Conservation (phyloP, 345 rosid species). For the Aegle marmelos region DNA sequence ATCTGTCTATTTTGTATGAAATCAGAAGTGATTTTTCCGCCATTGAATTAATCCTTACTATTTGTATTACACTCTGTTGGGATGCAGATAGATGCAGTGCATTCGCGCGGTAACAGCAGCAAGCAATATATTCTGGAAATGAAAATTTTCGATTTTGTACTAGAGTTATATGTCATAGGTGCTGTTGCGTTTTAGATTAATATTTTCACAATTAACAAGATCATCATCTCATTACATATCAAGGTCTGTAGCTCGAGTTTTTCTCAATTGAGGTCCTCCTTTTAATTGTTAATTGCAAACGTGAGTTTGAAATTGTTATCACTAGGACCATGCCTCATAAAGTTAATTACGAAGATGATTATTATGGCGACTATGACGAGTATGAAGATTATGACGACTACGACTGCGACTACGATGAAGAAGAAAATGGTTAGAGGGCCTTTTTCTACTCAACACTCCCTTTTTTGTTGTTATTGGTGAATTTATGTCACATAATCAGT, state of each 20-base stretch:
- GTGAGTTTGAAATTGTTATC: not conserved
- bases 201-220: not conserved
- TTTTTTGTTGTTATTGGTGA: not conserved
- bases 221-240: not conserved
- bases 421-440: constrained; percentile 27
- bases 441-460: not conserved
- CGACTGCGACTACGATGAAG: constrained; percentile 36
- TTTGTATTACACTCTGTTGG: not conserved
- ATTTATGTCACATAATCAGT: not conserved
- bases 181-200: not conserved
- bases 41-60: not conserved
- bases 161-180: not conserved
- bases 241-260: not conserved
- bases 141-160: not conserved
- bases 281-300: not conserved
- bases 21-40: not conserved
- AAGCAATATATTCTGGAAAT: not conserved
- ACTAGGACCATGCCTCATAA: constrained; percentile 56
- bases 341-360: constrained; percentile 29
- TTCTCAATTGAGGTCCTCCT: not conserved
- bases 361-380: constrained; percentile 30
- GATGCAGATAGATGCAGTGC: not conserved
- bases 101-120: not conserved
- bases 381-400: constrained; percentile 35
- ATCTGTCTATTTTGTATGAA: not conserved